Evolutionary conservation across 257 asterid species (phyloP).

Genomic region (Ehretia macrophylla): DNA sequence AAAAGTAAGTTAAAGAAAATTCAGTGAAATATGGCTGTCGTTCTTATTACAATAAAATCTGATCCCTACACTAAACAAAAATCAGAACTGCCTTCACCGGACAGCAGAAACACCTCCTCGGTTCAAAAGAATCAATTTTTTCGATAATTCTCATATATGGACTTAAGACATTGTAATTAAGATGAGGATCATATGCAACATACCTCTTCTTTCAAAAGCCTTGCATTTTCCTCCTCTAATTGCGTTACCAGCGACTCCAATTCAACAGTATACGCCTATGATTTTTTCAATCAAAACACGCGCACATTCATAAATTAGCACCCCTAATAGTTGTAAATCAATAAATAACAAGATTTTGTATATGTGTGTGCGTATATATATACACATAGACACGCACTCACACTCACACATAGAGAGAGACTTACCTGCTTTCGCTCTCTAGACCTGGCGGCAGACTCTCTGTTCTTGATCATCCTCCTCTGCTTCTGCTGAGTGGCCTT

Average conservation of each 20-base stretch:
- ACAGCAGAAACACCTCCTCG: neutral
- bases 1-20: no score
- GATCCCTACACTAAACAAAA: no score
- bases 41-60: no score
- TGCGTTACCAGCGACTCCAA: conserved; percentile 78
- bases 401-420: no score
- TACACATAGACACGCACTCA: neutral
- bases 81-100: no score
- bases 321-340: neutral
- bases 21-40: no score
- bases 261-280: conserved; percentile 85
- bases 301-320: conserved; percentile 12
- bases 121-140: neutral
- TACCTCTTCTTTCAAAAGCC: conserved; percentile 73
- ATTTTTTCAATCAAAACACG: neutral
- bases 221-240: conserved; percentile 80
- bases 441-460: conserved; percentile 97
- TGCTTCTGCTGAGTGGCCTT: conserved; percentile 98
- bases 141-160: neutral
- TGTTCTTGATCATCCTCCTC: conserved; percentile 91
- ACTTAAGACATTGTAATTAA: neutral
- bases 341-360: neutral
- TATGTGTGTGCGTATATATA: no score
- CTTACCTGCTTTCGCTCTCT: conserved; percentile 94
- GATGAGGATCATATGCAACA: neutral